These are phyloP conservation scores for Fusarium coffeatum DNA, from an alignment of 2,329 filamentous ascomycete genomes.

Conservation along the genomic window DNA sequence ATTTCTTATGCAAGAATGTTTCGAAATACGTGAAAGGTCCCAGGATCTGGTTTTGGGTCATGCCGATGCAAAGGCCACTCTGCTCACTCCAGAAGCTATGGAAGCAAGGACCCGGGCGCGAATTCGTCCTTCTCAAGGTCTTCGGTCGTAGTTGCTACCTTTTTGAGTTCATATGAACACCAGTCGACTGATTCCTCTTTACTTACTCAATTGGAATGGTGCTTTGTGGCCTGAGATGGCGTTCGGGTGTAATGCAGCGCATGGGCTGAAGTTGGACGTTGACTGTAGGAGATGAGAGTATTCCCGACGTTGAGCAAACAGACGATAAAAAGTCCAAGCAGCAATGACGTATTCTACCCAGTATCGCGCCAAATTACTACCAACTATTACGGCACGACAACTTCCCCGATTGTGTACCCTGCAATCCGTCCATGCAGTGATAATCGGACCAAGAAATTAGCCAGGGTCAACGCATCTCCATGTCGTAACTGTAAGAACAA, in stretches of 20 bases:
- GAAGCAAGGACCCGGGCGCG: accelerated
- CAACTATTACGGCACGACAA: background rate
- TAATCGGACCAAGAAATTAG: background rate
- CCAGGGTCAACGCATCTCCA: background rate
- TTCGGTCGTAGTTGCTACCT: no score
- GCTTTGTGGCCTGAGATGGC: accelerated
- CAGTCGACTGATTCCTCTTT: no score
- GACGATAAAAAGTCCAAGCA: background rate
- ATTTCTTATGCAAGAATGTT: no score
- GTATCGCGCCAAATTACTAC: background rate
- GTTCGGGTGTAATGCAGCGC: background rate
- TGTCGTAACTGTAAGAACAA: background rate
- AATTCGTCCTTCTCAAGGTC: no score
- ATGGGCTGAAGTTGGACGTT: background rate
- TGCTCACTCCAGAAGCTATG: no score
- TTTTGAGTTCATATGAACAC: background rate
- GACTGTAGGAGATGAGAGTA: background rate
- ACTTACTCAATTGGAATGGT: no score
- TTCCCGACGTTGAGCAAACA: background rate
- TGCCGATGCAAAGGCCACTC: no score
- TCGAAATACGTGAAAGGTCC: no score
- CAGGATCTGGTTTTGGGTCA: no score
- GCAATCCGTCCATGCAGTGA: background rate
- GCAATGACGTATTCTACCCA: background rate
- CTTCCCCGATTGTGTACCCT: background rate